A percentile compares a stretch with the other conserved stretches of the same genome.
Conservation (phyloP, 208 protist species). For the Trypanosoma cruzi region DNA sequence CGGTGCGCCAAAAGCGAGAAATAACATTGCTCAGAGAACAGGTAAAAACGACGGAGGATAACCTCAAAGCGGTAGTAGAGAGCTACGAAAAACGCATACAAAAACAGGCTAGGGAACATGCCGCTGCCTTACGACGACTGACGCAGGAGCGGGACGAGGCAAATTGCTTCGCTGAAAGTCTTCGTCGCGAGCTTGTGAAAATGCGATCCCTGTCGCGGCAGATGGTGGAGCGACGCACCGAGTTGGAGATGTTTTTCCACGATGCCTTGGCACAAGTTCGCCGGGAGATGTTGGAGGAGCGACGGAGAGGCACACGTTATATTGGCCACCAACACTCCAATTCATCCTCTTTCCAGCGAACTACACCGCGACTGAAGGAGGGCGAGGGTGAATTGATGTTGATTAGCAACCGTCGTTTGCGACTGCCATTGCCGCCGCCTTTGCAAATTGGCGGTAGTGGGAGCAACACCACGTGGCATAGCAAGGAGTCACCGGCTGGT, state of each 20-base stretch:
- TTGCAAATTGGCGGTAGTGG: slow-evolving; percentile 8
- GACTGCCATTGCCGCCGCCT: background rate
- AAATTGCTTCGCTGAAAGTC: slow-evolving; percentile 39
- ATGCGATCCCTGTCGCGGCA: slow-evolving; percentile 53
- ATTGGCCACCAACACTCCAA: background rate
- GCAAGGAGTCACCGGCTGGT: background rate
- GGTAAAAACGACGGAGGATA: slow-evolving; percentile 52
- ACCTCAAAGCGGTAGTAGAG: slow-evolving; percentile 40
- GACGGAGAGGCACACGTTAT: slow-evolving; percentile 15
- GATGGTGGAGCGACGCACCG: slow-evolving; percentile 70
- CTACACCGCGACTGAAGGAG: slow-evolving; percentile 45
- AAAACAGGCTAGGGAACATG: slow-evolving; percentile 34
- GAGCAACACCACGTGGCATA: background rate
- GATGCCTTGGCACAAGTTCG: slow-evolving; percentile 82
- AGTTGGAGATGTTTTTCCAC: slow-evolving; percentile 90
- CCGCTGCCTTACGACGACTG: slow-evolving; percentile 32
- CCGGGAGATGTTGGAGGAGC: slow-evolving; percentile 55
- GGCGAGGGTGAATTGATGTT: slow-evolving; percentile 37
- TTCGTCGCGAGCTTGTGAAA: slow-evolving; percentile 60
- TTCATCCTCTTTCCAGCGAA: slow-evolving; percentile 41
- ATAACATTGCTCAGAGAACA: slow-evolving; percentile 25
- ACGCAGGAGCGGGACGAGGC: slow-evolving; percentile 65
- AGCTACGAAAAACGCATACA: slow-evolving; percentile 62
- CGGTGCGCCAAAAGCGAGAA: slow-evolving; percentile 49
- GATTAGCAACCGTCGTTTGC: slow-evolving; percentile 36